These are phyloP conservation scores for Citrus sp. DNA, from an alignment of 345 rosid species.

Conservation along the genomic window DNA sequence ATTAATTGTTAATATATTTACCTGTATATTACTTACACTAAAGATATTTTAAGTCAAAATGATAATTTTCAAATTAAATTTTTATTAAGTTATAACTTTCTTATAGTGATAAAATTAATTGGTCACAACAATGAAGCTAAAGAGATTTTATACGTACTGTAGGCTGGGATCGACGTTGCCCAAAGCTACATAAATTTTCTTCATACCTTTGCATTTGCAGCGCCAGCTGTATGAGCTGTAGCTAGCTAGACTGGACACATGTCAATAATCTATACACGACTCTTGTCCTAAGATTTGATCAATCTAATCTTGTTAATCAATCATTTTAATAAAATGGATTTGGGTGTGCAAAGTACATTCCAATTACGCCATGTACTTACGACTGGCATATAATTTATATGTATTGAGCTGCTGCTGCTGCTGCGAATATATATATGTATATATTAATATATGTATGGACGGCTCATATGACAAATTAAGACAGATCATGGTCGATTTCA, in stretches of 20 bases:
- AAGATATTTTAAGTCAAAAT: too few species aligned
- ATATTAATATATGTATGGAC: neutral
- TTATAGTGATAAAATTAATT: too few species aligned
- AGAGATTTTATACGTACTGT: too few species aligned
- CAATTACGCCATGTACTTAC: constrained; percentile 33
- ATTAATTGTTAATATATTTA: too few species aligned
- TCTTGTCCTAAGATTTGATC: constrained; percentile 18
- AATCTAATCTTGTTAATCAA: constrained; percentile 23
- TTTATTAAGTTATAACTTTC: too few species aligned
- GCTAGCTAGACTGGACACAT: constrained; percentile 13
- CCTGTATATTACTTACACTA: too few species aligned
- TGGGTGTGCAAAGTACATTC: constrained; percentile 25
- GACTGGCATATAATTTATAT: constrained; percentile 23
- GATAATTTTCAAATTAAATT: too few species aligned
- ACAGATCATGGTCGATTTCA: constrained; percentile 11
- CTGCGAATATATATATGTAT: too few species aligned
- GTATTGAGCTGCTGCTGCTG: too few species aligned
- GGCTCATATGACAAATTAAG: neutral
- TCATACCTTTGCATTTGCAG: neutral
- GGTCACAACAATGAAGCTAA: too few species aligned
- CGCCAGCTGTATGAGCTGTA: neutral
- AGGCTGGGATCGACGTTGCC: neutral
- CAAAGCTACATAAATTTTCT: neutral
- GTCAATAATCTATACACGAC: constrained; percentile 8
- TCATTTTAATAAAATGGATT: constrained; percentile 24